phyloP scores from a whole-genome alignment of 805 yeast species.

The Saitoella complicata region DNA sequence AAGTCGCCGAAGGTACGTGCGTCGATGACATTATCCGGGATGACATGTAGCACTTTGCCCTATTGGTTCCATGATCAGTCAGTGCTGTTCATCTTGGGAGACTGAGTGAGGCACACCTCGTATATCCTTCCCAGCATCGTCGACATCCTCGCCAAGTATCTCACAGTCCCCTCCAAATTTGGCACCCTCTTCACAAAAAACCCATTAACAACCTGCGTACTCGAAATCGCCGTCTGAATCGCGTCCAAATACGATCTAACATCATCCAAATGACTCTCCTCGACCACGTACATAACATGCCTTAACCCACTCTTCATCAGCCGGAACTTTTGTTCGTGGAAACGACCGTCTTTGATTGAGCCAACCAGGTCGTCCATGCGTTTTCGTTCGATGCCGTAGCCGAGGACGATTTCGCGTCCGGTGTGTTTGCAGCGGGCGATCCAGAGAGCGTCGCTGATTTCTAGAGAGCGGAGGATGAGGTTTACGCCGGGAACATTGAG shows the following conservation, averaged over 20 bases:
- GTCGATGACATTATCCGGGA: slow-evolving; percentile 22
- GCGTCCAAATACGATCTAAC: slow-evolving; percentile 30
- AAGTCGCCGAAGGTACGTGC: slow-evolving; percentile 6
- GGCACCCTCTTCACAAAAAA: slow-evolving; percentile 55
- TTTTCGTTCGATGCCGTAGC: slow-evolving; percentile 81
- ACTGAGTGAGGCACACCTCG: slow-evolving; percentile 4
- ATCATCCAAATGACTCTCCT: slow-evolving; percentile 43
- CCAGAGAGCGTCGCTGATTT: slow-evolving; percentile 87
- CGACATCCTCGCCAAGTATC: slow-evolving; percentile 37
- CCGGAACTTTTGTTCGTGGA: slow-evolving; percentile 71
- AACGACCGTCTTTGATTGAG: slow-evolving; percentile 79
- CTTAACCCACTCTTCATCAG: slow-evolving; percentile 50
- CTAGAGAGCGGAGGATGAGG: slow-evolving; percentile 38
- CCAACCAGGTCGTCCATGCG: slow-evolving; percentile 68
- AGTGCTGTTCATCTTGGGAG: not conserved
- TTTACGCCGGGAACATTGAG: slow-evolving; percentile 33
- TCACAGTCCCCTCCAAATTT: slow-evolving; percentile 59
- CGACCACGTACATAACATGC: slow-evolving; percentile 62
- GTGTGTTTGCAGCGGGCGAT: slow-evolving; percentile 51
- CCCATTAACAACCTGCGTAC: slow-evolving; percentile 45
- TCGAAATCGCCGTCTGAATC: slow-evolving; percentile 59
- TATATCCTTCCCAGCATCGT: slow-evolving; percentile 28
- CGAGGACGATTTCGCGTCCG: slow-evolving; percentile 49
- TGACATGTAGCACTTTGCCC: slow-evolving; percentile 22
- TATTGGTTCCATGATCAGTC: not conserved